These are phyloP conservation scores for Sporopachydermia lactativora DNA, from an alignment of 805 yeast genomes.

Conservation along the genomic window DNA sequence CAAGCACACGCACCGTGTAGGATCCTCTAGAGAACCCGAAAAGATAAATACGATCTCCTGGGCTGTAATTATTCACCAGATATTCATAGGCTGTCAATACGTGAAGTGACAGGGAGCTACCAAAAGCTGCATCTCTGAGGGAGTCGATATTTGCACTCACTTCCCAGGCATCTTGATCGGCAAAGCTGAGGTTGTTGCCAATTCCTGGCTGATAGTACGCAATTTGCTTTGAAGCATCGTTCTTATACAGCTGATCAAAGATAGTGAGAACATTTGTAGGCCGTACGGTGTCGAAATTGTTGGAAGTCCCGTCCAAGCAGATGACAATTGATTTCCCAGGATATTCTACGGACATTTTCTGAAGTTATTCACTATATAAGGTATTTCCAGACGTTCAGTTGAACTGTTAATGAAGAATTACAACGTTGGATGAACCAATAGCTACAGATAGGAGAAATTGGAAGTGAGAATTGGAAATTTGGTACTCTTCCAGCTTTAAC, in stretches of 20 bases:
- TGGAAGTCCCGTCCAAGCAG: background rate
- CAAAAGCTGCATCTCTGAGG: background rate
- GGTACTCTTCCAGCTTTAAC: no score
- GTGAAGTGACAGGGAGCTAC: slow-evolving; percentile 16
- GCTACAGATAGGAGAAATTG: no score
- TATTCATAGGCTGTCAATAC: slow-evolving; percentile 17
- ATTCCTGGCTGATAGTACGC: background rate
- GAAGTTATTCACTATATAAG: no score
- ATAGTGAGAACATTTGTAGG: background rate
- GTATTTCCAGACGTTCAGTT: no score
- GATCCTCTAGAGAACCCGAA: slow-evolving; percentile 31
- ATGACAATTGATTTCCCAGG: slow-evolving; percentile 1
- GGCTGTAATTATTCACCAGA: slow-evolving; percentile 8
- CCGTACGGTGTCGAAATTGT: background rate
- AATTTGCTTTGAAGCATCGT: background rate
- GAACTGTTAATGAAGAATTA: no score
- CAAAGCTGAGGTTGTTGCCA: background rate
- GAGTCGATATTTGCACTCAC: no score
- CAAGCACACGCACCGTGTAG: slow-evolving; percentile 46
- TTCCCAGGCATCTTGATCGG: background rate
- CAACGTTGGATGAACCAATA: no score
- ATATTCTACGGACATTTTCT: no score
- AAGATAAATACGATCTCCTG: slow-evolving; percentile 12
- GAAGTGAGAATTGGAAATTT: no score
- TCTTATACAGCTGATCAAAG: background rate